phyloP scores from a whole-genome alignment of 139 green algal species.

The Chlorella sp. region DNA sequence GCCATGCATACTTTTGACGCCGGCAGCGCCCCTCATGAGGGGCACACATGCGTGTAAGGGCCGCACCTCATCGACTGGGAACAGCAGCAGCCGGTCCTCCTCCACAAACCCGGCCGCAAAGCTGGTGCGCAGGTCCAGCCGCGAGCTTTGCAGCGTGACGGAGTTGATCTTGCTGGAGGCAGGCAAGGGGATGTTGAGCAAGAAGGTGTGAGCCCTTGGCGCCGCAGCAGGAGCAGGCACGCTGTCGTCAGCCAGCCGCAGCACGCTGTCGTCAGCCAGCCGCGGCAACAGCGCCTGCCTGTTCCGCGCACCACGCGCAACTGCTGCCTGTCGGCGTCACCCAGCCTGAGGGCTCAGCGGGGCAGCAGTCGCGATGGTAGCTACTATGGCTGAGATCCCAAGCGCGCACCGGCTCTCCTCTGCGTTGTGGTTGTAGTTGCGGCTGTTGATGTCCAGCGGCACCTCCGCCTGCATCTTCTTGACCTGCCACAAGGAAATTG shows the following conservation, averaged over 20 bases:
- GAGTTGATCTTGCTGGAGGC: conserved; percentile 39
- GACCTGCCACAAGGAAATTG: conserved; percentile 4
- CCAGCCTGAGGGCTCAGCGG: no score
- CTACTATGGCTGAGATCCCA: no score
- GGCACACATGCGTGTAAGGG: no score
- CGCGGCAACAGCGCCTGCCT: no score
- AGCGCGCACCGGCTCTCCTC: conserved; percentile 4
- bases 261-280: no score
- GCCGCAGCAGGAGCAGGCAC: no score
- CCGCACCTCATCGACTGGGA: conserved; percentile 74
- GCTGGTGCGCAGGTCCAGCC: conserved; percentile 49
- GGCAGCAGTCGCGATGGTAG: no score
- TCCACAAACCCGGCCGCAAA: conserved; percentile 73
- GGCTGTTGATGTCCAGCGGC: conserved; percentile 63
- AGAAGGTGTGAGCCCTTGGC: neutral
- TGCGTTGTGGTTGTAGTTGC: conserved; percentile 67
- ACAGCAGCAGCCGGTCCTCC: conserved; percentile 75
- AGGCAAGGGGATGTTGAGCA: neutral
- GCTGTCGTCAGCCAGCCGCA: no score
- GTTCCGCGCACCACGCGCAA: no score
- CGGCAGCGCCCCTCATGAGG: no score
- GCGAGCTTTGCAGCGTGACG: conserved; percentile 63
- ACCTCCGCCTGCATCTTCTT: conserved; percentile 49
- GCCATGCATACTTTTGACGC: no score
- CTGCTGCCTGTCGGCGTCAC: no score